These are phyloP conservation scores for Rubus parviflorus DNA, from an alignment of 306 rosid genomes.

Conservation along the genomic window DNA sequence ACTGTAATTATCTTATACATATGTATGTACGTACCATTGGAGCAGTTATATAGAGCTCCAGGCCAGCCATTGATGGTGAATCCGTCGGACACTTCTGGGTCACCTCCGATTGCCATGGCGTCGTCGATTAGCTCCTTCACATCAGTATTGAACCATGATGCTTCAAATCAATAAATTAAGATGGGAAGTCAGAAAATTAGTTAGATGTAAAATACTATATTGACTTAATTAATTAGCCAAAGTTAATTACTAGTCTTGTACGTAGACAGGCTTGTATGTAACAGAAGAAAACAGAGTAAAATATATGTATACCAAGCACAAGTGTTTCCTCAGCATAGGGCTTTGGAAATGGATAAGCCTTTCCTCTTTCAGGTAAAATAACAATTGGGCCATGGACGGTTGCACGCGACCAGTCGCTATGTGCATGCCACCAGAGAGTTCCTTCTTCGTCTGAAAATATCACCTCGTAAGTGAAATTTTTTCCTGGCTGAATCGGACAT, in stretches of 20 bases:
- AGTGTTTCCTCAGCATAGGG: background rate
- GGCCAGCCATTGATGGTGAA: background rate
- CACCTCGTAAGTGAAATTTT: slow-evolving; percentile 15
- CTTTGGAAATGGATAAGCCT: slow-evolving; percentile 1
- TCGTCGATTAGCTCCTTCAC: background rate
- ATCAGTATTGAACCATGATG: background rate
- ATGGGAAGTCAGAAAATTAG: no score
- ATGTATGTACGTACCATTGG: slow-evolving; percentile 4
- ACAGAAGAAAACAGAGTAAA: no score
- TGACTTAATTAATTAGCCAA: no score
- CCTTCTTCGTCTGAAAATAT: slow-evolving; percentile 25
- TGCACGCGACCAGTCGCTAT: slow-evolving; percentile 26
- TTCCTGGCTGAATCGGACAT: slow-evolving; percentile 22
- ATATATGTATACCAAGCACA: slow-evolving; percentile 6
- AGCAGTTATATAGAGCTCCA: background rate
- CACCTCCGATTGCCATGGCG: background rate
- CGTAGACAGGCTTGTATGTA: no score
- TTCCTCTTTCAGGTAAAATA: background rate
- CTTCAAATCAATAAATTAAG: background rate
- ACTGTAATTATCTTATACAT: background rate
- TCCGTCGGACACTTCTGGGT: background rate
- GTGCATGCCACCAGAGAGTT: slow-evolving; percentile 29
- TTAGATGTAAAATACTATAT: no score
- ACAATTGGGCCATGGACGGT: slow-evolving; percentile 23
- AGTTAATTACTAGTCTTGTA: no score